Conservation (phyloP, 768 basidiomycete genomes). For the Russula vinacea region DNA sequence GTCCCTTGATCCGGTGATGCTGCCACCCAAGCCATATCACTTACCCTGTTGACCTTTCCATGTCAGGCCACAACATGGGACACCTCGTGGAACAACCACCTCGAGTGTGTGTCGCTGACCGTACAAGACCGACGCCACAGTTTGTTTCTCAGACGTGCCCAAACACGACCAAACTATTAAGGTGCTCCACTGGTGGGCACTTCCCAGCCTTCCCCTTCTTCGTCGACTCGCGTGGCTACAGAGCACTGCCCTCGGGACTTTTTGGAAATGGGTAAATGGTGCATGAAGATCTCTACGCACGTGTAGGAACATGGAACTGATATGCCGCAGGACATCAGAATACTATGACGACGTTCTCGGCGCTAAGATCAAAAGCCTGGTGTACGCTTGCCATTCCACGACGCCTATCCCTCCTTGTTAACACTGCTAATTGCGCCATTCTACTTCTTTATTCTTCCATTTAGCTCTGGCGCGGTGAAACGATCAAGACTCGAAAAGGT, state of each 20-base stretch:
- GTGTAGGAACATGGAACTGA: conserved; percentile 22
- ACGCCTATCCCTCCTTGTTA: not conserved
- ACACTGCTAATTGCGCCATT: conserved; percentile 19
- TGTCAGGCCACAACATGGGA: not conserved
- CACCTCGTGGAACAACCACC: not conserved
- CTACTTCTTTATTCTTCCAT: not conserved
- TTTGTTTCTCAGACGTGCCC: not conserved
- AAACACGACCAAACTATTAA: conserved; percentile 18
- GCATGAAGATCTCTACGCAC: conserved; percentile 30
- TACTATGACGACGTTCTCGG: conserved; percentile 71
- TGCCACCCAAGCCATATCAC: not conserved
- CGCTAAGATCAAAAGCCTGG: conserved; percentile 70
- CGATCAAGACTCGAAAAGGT: conserved; percentile 61
- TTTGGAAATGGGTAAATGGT: conserved; percentile 69
- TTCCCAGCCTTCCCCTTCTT: not conserved
- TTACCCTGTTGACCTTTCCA: not conserved
- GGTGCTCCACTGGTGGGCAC: not conserved
- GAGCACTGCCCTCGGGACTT: not conserved
- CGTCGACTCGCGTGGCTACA: not conserved
- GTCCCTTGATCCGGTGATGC: not conserved
- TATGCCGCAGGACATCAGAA: conserved; percentile 56
- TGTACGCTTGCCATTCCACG: conserved; percentile 49
- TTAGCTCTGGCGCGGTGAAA: conserved; percentile 69
- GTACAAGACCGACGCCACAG: not conserved
- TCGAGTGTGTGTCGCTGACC: not conserved